phyloP scores from a whole-genome alignment of 129 eudicot species.

The Ambrosia artemisiifolia region DNA sequence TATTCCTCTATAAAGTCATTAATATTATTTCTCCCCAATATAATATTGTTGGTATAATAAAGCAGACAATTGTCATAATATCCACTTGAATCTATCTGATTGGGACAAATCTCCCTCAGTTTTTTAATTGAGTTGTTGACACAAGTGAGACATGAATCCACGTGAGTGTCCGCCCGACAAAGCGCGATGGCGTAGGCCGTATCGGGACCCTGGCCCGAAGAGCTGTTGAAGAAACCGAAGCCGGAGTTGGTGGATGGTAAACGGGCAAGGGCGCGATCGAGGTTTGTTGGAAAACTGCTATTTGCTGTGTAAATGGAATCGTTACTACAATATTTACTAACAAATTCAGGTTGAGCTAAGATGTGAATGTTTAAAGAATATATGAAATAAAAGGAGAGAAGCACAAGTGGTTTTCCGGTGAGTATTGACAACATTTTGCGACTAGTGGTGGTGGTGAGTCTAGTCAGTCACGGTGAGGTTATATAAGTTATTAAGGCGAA shows the following conservation, averaged over 20 bases:
- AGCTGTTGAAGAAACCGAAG: conserved; percentile 14
- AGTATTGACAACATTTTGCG: not conserved
- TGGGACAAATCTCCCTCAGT: not conserved
- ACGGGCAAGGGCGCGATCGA: conserved; percentile 8
- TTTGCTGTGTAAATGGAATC: conserved; percentile 9
- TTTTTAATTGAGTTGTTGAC: not conserved
- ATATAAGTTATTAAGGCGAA: not conserved
- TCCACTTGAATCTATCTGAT: not conserved
- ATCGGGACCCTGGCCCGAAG: conserved; percentile 16
- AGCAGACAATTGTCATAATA: not conserved
- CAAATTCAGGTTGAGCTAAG: not conserved
- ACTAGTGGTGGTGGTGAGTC: not conserved
- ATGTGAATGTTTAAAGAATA: not conserved
- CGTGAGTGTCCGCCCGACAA: conserved; percentile 39
- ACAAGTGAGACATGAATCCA: conserved; percentile 23
- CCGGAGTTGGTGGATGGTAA: conserved; percentile 9
- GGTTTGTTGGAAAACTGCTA: conserved; percentile 21
- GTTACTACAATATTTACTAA: not conserved
- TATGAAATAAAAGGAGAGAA: not conserved
- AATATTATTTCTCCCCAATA: not conserved
- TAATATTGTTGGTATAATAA: not conserved
- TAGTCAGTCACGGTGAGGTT: not conserved
- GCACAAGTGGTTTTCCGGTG: not conserved
- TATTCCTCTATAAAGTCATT: not conserved
- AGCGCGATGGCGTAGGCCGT: conserved; percentile 28